phyloP scores from a whole-genome alignment of 2,329 filamentous ascomycete genomes.

The Diplodia intermedia region DNA sequence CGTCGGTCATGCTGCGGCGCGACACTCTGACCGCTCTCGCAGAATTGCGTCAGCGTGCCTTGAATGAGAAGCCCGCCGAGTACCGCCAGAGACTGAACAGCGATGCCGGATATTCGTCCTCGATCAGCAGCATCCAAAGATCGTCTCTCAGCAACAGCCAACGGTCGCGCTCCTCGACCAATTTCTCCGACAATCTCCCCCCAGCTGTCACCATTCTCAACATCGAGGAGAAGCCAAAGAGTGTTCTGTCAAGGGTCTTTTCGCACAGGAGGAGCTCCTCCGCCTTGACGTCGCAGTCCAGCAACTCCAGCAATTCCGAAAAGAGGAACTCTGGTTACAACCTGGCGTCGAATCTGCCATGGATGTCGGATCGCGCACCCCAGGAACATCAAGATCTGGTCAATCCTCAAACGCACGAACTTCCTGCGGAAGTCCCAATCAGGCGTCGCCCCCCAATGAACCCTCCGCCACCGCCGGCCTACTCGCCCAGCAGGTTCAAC shows the following conservation, averaged over 20 bases:
- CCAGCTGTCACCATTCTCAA: constrained; percentile 24
- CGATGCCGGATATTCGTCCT: constrained; percentile 9
- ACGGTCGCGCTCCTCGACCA: constrained; percentile 27
- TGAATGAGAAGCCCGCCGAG: neutral
- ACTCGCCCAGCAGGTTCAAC: constrained; percentile 26
- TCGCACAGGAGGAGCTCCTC: constrained; percentile 27
- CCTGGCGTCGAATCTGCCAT: constrained; percentile 19
- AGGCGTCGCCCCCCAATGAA: constrained; percentile 22
- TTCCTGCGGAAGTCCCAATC: constrained; percentile 26
- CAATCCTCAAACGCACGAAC: constrained; percentile 15
- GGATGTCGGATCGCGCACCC: constrained; percentile 16
- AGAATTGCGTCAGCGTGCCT: constrained; percentile 48
- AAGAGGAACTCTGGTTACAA: constrained; percentile 13
- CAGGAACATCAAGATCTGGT: constrained; percentile 25
- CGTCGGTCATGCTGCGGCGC: constrained; percentile 46
- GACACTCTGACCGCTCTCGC: constrained; percentile 46
- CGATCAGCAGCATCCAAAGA: constrained; percentile 21
- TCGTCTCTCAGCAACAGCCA: constrained; percentile 19
- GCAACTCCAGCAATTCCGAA: constrained; percentile 20
- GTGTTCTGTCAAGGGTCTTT: constrained; percentile 23
- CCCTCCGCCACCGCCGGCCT: constrained; percentile 28
- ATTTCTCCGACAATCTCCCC: constrained; percentile 20
- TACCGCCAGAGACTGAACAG: constrained; percentile 19
- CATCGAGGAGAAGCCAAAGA: constrained; percentile 12
- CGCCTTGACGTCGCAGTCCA: constrained; percentile 1